Base-by-base conservation (phyloP, 1,139 yeast species). In the Hyphopichia buzzinii region DNA sequence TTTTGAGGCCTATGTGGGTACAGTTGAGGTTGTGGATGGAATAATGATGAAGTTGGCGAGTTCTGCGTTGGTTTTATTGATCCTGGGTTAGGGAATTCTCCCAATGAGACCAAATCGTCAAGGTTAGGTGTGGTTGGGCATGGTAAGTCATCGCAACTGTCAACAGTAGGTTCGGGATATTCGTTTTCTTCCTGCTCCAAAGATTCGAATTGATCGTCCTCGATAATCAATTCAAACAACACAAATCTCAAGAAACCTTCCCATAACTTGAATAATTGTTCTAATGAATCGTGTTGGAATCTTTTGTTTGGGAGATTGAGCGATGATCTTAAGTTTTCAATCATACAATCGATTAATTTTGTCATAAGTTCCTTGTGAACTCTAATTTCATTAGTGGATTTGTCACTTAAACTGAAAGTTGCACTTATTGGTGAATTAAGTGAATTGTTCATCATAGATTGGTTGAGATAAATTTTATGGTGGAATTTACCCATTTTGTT, bases 401-500 rank as follows among this genome's bases (percentile, higher is more conserved):
- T 16, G n/a, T 26, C 12, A 16, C 22, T 28, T 10, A 19, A 8
- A 23, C 23, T 33, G 15, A 26, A 27, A 6, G 14, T 15, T 3
- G 17, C 22, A 31, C 29, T 24, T n/a, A 30, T 24, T 19, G 35
- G 38, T 6, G 29, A 17, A 29, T 28, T 27, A 13, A 35, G 13
- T 14, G 10, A 31, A 6, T 6, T 10, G 26, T 23, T 19, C 15
- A 29, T 33, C 10, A 19, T 23, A 14, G 38, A 26, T 24, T 47
- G 52, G 5, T 35, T 33, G 15, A 30, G 31, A 34, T 44, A 54
- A 42, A 46, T 34, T 21, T 41, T 47, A 14, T 43, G 42, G 39
- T 59, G 62, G 7, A 50, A 46, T 10, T 44, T 40, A 36, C 54
- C 44, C 63, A 63, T 50, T 29, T 45, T 39, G 30, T 46, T 47